Percentiles rank a stretch among this genome's conserved stretches.
phyloP scores from a whole-genome alignment of 2,329 filamentous ascomycete genomes.

The Monilinia fructigena region DNA sequence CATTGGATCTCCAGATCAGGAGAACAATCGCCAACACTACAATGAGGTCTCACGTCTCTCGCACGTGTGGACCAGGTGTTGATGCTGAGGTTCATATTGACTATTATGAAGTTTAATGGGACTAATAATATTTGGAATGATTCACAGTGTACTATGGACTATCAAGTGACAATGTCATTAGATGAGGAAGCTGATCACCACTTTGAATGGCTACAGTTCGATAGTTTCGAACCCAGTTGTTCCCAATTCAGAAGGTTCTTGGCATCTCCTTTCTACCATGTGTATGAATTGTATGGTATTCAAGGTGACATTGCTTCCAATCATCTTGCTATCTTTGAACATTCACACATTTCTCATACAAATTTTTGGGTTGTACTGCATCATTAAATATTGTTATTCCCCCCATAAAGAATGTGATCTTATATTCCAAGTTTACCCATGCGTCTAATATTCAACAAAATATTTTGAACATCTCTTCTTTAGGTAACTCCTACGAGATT shows the following conservation, averaged over 20 bases:
- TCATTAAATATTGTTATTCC: background rate
- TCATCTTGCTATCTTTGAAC: background rate
- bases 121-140: background rate
- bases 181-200: background rate
- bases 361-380: constrained; percentile 5
- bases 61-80: constrained; percentile 12
- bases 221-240: background rate
- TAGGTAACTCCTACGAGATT: background rate
- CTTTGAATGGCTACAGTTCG: background rate
- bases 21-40: constrained; percentile 14
- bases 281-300: background rate
- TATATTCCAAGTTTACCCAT: background rate
- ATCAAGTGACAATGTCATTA: constrained; percentile 21
- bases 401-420: background rate
- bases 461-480: background rate
- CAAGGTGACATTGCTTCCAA: background rate
- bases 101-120: background rate
- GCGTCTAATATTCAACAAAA: background rate
- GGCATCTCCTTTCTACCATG: constrained; percentile 11
- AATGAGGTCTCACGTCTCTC: constrained; percentile 20
- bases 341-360: constrained; percentile 2
- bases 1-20: background rate
- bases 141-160: constrained; percentile 7
- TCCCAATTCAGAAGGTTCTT: background rate
- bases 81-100: background rate